Base-by-base conservation (phyloP, 106 monocot genomes). In the Posidonia australis region DNA sequence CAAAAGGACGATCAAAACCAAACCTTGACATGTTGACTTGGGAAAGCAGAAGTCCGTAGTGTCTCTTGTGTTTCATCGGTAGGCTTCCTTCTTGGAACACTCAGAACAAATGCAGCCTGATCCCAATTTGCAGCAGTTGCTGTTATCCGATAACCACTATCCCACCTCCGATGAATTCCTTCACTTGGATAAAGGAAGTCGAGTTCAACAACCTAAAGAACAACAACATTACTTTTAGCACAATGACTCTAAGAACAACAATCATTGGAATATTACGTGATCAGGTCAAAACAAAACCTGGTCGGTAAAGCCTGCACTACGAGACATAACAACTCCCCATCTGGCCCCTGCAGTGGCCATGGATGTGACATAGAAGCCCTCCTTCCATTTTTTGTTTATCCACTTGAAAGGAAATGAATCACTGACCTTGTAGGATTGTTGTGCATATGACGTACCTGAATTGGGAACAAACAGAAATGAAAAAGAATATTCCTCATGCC, bases 391-490 rank as follows among this genome's bases (percentile, higher is more conserved):
- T 63, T 87, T 92, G 76, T 84, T 87, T 71, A 92, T 84, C 87
- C 92, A 92, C 73, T 92, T 92, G 78, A 80, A 92, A 29, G 92
- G 92, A 64, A 92, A 92, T 42, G 87, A 82, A 44, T 87, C 92
- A 44, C 87, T 87, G 44, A 92, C 84, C 78, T 92, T 87, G 67
- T 92, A 92, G 5, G 87, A 87, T 66, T 92, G 92, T 52, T 92
- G 92, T 56, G 77, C 66, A 67, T 87, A 92, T 30, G 68, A 74
- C 18, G 82, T 84, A 64, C 92, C 84, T 92, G 66, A 43, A 73
- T 21, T 26, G 10, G 25, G 13, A 55, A 49, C 48, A 7, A 49
- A 49, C 9, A 65, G 7, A 61, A 54, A 24, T 21, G 5, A 55
- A 18, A 25, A 22, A 55, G 20, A 25, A 23, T 18, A 9, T 55